Conservation (phyloP, 1,139 yeast species). For the Scheffersomyces lignicola region DNA sequence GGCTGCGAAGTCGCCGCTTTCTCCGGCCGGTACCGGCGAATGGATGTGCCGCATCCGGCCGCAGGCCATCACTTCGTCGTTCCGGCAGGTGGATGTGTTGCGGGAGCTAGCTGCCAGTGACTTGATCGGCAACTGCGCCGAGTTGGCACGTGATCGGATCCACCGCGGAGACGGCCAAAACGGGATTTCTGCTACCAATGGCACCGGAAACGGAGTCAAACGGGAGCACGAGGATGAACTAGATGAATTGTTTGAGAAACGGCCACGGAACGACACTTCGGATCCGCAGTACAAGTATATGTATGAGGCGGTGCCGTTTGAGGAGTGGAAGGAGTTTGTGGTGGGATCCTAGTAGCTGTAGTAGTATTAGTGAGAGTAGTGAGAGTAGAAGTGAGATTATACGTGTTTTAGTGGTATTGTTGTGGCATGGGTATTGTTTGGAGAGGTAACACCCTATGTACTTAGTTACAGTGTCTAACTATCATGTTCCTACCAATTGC, state of each 20-base stretch:
- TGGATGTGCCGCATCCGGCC: constrained; percentile 53
- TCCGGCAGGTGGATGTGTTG: constrained; percentile 43
- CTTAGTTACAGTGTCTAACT: no score
- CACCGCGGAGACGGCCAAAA: constrained; percentile 2
- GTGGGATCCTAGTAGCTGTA: no score
- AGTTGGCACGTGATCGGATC: constrained; percentile 9
- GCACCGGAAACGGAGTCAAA: constrained; percentile 7
- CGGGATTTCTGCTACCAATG: neutral
- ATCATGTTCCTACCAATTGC: no score
- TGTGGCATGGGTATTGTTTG: no score
- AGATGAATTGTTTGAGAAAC: constrained; percentile 40
- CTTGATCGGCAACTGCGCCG: constrained; percentile 31
- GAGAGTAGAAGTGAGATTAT: no score
- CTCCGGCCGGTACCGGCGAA: constrained; percentile 27
- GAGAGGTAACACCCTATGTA: no score
- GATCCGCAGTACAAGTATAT: constrained; percentile 24
- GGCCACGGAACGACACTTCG: constrained; percentile 21
- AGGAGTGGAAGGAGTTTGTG: constrained; percentile 36
- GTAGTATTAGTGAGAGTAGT: no score
- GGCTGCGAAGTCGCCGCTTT: constrained; percentile 29
- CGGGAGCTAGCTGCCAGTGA: constrained; percentile 32
- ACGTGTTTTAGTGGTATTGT: no score
- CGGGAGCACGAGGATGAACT: constrained; percentile 30
- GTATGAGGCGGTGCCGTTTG: constrained; percentile 38
- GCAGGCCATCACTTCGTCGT: constrained; percentile 45